Conservation (phyloP, 169 alveolate species). For the Plasmodium inui region DNA sequence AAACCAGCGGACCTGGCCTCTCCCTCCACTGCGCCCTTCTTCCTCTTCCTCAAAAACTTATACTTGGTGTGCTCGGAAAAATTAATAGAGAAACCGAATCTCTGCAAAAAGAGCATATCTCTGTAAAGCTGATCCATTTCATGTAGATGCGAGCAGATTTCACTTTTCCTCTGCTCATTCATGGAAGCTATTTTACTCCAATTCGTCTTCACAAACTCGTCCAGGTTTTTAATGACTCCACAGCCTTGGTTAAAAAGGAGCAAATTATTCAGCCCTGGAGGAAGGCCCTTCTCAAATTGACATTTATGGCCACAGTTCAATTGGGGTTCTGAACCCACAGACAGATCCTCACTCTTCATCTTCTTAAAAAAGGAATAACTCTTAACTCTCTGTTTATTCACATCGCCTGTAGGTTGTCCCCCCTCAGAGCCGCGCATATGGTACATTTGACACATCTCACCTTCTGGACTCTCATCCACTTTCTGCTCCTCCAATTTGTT, state of each 20-base stretch:
- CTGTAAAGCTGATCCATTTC: conserved; percentile 1
- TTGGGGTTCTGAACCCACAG: background rate
- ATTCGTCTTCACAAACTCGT: conserved; percentile 14
- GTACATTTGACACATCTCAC: background rate
- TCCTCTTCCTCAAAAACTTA: conserved; percentile 20
- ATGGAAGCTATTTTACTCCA: conserved; percentile 16
- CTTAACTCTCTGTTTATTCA: background rate
- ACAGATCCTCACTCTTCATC: background rate
- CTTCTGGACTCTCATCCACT: background rate
- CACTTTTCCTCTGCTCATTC: conserved; percentile 35
- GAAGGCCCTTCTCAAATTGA: background rate
- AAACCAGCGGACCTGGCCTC: too few relatives aligned
- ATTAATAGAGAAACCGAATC: conserved; percentile 22
- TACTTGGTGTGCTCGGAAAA: conserved; percentile 49
- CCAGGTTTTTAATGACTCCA: background rate
- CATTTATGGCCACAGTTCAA: background rate
- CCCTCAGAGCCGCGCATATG: background rate
- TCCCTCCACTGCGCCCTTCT: background rate
- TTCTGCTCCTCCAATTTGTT: background rate
- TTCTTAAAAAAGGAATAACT: background rate
- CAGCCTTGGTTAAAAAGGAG: conserved; percentile 34
- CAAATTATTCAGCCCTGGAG: background rate
- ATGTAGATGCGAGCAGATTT: conserved; percentile 7
- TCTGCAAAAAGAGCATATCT: conserved; percentile 14
- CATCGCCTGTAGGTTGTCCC: background rate